A percentile compares a stretch with the other conserved stretches of the same genome.
Evolutionary conservation across 495 filamentous ascomycete genomes (phyloP).

Genomic region (Penicillium turbatum): DNA sequence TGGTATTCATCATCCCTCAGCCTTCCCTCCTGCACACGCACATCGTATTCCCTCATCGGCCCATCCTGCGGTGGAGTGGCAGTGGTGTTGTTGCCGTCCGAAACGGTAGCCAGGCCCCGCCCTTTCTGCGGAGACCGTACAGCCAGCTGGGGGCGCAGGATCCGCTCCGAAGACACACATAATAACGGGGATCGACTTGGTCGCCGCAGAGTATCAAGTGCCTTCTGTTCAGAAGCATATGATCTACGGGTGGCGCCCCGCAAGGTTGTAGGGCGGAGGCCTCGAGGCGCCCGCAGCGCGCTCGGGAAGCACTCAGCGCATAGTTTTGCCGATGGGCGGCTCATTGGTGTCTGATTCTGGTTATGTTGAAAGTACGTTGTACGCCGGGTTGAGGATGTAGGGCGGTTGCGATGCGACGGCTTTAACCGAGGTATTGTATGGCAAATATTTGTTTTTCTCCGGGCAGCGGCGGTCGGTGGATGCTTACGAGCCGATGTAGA

Average conservation of each 20-base stretch:
- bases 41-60: conserved; percentile 83
- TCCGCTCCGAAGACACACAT: not conserved
- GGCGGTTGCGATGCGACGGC: conserved; percentile 8
- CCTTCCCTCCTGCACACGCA: conserved; percentile 63
- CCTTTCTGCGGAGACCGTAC: conserved; percentile 6
- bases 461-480: not conserved
- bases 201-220: not conserved
- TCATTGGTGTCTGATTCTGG: conserved; percentile 21
- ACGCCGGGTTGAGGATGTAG: not conserved
- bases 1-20: conserved; percentile 88
- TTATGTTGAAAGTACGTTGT: too few species aligned
- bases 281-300: conserved; percentile 27
- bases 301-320: conserved; percentile 33
- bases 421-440: conserved; percentile 28
- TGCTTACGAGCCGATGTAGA: not conserved
- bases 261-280: conserved; percentile 16
- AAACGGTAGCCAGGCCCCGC: conserved; percentile 20
- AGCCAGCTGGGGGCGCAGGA: not conserved
- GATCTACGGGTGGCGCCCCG: conserved; percentile 12
- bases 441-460: conserved; percentile 22
- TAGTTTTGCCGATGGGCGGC: conserved; percentile 31
- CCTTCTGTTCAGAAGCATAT: conserved; percentile 11
- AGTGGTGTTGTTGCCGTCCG: conserved; percentile 3
- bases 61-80: conserved; percentile 42
- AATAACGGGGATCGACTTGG: not conserved